These are phyloP conservation scores for Plasmodium blacklocki DNA, from an alignment of 169 alveolate species.

Conservation along the genomic window DNA sequence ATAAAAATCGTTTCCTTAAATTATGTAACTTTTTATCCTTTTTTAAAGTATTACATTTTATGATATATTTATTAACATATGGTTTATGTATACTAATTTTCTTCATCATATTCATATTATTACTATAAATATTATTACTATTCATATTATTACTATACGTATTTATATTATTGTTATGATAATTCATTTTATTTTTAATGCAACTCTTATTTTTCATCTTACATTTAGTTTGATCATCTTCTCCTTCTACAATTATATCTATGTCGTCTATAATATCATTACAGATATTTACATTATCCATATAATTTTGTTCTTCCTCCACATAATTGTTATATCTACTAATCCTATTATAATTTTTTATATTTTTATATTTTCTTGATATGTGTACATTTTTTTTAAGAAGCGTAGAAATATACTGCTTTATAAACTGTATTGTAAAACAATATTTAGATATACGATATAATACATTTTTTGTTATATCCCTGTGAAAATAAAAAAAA, in stretches of 20 bases:
- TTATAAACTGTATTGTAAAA: conserved; percentile 38
- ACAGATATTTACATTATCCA: too few species aligned
- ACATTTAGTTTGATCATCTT: too few species aligned
- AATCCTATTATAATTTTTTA: background rate
- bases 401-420: conserved; percentile 45
- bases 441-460: conserved; percentile 3
- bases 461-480: conserved; percentile 5
- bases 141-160: background rate
- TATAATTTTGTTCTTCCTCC: background rate
- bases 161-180: background rate
- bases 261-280: too few species aligned
- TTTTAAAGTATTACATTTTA: background rate
- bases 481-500: conserved; percentile 8
- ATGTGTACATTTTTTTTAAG: conserved; percentile 36
- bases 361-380: background rate
- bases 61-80: background rate
- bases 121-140: background rate
- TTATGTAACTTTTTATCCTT: background rate
- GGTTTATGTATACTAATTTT: background rate
- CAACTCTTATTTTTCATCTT: background rate
- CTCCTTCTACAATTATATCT: too few species aligned
- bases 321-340: too few species aligned
- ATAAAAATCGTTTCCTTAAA: conserved; percentile 33
- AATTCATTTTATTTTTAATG: background rate
- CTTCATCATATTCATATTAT: background rate